A percentile compares a stretch with the other conserved stretches of the same genome.
These are phyloP conservation scores for Medicago ruthenica DNA, from an alignment of 306 rosid species.

Conservation along the genomic window DNA sequence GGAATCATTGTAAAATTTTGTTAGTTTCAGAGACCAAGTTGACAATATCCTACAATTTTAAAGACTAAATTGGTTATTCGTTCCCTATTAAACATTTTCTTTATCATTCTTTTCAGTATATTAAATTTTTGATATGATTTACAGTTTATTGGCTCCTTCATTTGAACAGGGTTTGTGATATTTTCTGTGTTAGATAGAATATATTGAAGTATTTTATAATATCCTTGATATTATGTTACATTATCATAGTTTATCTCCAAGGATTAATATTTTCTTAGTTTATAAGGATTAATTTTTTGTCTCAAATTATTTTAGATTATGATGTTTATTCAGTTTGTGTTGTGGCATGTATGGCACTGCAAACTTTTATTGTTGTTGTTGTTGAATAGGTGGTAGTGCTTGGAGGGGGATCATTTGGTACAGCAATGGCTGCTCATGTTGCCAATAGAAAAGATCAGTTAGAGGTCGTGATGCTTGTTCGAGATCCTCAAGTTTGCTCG, in stretches of 20 bases:
- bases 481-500: constrained; percentile 83
- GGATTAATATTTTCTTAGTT: not conserved
- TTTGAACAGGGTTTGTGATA: too few relatives aligned
- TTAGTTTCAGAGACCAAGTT: not conserved
- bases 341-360: constrained; percentile 15
- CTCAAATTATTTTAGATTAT: not conserved
- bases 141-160: too few relatives aligned
- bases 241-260: not conserved
- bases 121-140: too few relatives aligned
- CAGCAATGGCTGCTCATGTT: constrained; percentile 96
- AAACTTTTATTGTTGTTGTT: constrained; percentile 28
- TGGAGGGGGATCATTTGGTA: constrained; percentile 97
- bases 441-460: constrained; percentile 76
- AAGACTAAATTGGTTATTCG: not conserved
- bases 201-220: not conserved
- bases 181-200: not conserved
- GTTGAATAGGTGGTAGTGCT: constrained; percentile 79
- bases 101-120: not conserved
- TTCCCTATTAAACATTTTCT: not conserved
- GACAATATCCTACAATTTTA: not conserved
- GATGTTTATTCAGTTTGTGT: not conserved
- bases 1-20: not conserved
- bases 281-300: not conserved
- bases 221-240: too few relatives aligned
- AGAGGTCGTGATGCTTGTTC: constrained; percentile 83